Base-by-base conservation (phyloP, 345 rosid species). In the Salix brachista region DNA sequence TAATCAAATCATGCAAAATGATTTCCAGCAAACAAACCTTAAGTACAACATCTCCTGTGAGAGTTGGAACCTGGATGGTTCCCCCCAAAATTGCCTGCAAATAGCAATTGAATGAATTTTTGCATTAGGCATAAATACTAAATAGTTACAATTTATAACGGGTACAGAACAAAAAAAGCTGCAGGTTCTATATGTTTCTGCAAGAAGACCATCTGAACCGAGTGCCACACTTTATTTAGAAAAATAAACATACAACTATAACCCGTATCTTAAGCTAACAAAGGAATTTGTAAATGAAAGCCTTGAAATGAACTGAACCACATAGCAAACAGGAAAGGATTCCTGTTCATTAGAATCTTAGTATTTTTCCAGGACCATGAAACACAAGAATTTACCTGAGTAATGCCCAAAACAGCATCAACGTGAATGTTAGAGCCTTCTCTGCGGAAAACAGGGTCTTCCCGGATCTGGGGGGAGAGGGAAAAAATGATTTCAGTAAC, bases 1-100 rank as follows among this genome's bases (percentile, higher is more conserved):
- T 5, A 10, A 44, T 17, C 21, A 21, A 21, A 71, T 12, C 14
- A 21, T 19, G 26, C 28, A 68, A 26, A 75, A 46, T 74, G 37
- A 46, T 61, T 42, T 69, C 39, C 67, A 80, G 71, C 80, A 71
- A 30, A 94, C 99, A 71, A 30, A 94, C 99, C 98, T 94, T 96
- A n/a, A 96, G 89, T 14, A 96, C 98, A 77, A 96, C 97, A 87
- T 96, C 99, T 70, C 99, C 99, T 0, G 96, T 91, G 65, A 96
- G 97, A 66, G 98, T 96, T 60, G 99, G 99, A 79, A 94, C 98
- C 82, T 91, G 95, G 77, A 96, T 84, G 54, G 99, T 94, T 81
- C 99, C 99, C 65, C 99, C 99, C 82, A 96, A 88, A 72, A 94
- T 84, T 71, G 99, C 99, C 99, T 96, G 95, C 65, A 75, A 69